Evolutionary conservation across 805 yeast species (phyloP).

Genomic region (Starmerella potacharoeniae): DNA sequence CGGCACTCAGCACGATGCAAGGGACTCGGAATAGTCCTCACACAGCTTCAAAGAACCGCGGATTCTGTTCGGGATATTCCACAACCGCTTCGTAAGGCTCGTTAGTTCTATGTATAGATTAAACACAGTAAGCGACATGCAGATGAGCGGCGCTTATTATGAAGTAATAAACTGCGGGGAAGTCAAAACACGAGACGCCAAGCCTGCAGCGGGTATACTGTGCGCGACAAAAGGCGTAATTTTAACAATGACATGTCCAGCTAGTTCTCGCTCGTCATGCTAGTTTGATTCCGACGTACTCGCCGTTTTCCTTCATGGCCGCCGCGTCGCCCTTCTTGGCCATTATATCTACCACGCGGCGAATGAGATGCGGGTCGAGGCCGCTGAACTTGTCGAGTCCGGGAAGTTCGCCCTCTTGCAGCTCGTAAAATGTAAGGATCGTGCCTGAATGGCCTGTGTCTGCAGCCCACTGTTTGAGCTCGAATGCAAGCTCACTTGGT

Average conservation of each 20-base stretch:
- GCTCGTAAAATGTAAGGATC: constrained; percentile 72
- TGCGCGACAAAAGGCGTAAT: too few relatives aligned
- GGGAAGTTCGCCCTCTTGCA: constrained; percentile 54
- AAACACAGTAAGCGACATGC: too few relatives aligned
- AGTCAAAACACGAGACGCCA: neutral
- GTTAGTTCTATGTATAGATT: too few relatives aligned
- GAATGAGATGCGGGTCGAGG: constrained; percentile 47
- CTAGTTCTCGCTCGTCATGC: constrained; percentile 3
- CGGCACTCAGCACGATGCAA: too few relatives aligned
- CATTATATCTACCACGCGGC: constrained; percentile 44
- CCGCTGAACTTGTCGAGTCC: constrained; percentile 56
- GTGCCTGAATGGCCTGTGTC: constrained; percentile 65
- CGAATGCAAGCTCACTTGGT: constrained; percentile 55
- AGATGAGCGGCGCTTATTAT: neutral
- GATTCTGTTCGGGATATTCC: too few relatives aligned
- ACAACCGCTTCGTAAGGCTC: too few relatives aligned
- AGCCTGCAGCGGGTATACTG: too few relatives aligned
- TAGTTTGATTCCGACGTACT: constrained; percentile 62
- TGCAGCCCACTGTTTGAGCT: constrained; percentile 59
- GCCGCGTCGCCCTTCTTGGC: constrained; percentile 64
- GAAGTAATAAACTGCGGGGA: neutral
- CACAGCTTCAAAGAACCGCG: too few relatives aligned
- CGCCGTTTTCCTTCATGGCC: constrained; percentile 52
- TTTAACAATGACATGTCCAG: too few relatives aligned
- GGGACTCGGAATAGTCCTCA: too few relatives aligned